Conservation (phyloP, 2,329 filamentous ascomycete species). For the Ceratocystiopsis brevicomis region DNA sequence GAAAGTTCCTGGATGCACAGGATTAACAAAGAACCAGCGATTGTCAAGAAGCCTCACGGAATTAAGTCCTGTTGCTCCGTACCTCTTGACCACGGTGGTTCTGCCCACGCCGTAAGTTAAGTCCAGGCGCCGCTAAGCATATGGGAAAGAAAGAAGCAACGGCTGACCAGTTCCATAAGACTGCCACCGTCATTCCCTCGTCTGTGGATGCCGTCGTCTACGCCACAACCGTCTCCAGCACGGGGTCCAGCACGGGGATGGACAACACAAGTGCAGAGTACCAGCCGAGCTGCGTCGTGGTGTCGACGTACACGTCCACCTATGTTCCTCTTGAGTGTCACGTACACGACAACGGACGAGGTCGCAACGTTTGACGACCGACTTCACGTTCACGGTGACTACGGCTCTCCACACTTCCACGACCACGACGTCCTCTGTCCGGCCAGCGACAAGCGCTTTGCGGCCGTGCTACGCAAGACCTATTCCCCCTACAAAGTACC, state of each 20-base stretch:
- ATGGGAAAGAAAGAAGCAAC: too few species aligned
- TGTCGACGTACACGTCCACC: constrained; percentile 2
- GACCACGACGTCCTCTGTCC: too few species aligned
- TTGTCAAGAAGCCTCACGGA: not conserved
- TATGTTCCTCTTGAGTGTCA: constrained; percentile 1
- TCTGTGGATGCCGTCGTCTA: not conserved
- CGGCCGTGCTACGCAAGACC: not conserved
- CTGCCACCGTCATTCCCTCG: not conserved
- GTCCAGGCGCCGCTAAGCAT: too few species aligned
- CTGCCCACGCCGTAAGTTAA: not conserved
- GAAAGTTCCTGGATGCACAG: too few species aligned
- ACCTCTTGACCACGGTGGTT: constrained; percentile 1
- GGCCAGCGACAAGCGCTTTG: too few species aligned
- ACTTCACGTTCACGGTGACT: not conserved
- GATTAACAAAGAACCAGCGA: not conserved
- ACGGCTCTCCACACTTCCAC: not conserved
- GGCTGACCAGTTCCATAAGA: not conserved
- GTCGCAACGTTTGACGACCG: not conserved
- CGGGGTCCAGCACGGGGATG: constrained; percentile 1
- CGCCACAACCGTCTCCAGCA: constrained; percentile 1
- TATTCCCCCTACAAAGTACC: not conserved
- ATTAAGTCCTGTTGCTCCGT: constrained; percentile 1
- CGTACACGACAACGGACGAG: constrained; percentile 1
- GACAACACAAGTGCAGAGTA: not conserved
- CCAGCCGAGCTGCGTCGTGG: constrained; percentile 2